phyloP scores from a whole-genome alignment of 768 basidiomycete genomes.

The Collybia sp. region DNA sequence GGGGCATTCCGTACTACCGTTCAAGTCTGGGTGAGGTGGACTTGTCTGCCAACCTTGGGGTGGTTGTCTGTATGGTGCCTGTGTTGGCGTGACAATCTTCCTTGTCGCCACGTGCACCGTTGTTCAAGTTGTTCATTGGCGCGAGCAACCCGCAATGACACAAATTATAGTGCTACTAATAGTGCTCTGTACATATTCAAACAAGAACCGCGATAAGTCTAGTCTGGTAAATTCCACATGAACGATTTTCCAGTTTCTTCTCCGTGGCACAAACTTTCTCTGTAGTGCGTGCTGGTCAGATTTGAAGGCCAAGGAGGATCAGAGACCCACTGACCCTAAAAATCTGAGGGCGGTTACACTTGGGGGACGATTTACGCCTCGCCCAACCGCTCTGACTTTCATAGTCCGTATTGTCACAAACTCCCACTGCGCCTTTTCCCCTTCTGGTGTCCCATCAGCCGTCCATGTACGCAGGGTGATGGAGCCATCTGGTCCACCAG shows the following conservation, averaged over 20 bases:
- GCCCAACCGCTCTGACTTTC: conserved; percentile 42
- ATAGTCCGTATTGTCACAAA: conserved; percentile 67
- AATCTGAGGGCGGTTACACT: conserved; percentile 79
- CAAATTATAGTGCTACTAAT: too few relatives aligned
- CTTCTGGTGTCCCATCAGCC: conserved; percentile 65
- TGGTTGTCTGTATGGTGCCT: too few relatives aligned
- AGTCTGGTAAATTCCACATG: conserved; percentile 18
- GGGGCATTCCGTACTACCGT: conserved; percentile 12
- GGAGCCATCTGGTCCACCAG: conserved; percentile 70
- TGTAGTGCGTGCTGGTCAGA: neutral
- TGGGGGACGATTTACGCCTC: conserved; percentile 37
- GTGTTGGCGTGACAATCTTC: too few relatives aligned
- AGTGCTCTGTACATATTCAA: too few relatives aligned
- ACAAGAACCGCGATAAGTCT: conserved; percentile 1
- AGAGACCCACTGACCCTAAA: conserved; percentile 51
- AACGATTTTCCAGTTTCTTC: conserved; percentile 23
- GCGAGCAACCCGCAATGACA: too few relatives aligned
- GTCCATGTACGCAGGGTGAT: conserved; percentile 85
- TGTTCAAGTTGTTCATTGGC: too few relatives aligned
- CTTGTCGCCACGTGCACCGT: too few relatives aligned
- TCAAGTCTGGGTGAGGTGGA: neutral
- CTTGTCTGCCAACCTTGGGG: neutral
- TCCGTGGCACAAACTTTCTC: conserved; percentile 18
- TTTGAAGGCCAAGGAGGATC: neutral
- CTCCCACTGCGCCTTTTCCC: conserved; percentile 68